Conservation (phyloP, 177 flowering plant genomes). For the Telopea speciosissima region DNA sequence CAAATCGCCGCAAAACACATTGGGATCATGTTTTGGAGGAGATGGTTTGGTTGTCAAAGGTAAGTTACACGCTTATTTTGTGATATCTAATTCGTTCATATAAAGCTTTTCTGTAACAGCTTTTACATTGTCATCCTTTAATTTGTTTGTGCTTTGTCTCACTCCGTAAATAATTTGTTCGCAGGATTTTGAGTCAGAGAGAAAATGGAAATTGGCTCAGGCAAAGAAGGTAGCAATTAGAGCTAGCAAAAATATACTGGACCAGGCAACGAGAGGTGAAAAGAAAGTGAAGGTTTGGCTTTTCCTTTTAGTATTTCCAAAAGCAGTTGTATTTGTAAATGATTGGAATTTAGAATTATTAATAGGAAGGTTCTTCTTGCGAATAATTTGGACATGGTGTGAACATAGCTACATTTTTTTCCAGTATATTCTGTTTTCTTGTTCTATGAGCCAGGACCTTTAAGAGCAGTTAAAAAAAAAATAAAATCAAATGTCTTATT, state of each 20-base stretch:
- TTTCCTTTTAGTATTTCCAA: neutral
- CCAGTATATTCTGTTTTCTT: neutral
- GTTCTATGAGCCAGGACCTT: neutral
- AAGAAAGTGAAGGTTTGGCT: constrained; percentile 77
- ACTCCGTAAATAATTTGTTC: constrained; percentile 18
- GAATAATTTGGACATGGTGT: neutral
- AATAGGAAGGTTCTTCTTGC: no score
- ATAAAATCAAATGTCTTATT: neutral
- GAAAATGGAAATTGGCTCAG: constrained; percentile 91
- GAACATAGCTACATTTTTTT: no score
- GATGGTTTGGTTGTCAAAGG: constrained; percentile 99
- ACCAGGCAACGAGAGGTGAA: constrained; percentile 94
- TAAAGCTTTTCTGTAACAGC: neutral
- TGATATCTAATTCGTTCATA: neutral
- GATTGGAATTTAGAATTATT: neutral
- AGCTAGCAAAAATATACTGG: constrained; percentile 92
- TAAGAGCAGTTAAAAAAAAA: neutral
- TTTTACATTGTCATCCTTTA: neutral
- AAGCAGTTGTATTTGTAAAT: neutral
- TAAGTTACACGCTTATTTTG: constrained; percentile 17
- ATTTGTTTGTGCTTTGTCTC: neutral
- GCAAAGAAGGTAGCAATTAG: constrained; percentile 92
- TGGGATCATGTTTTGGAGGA: constrained; percentile 99
- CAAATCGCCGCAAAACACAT: constrained; percentile 87
- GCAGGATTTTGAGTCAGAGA: constrained; percentile 98